Percentiles rank a stretch among this genome's conserved stretches.
These are phyloP conservation scores for Dissophora ornata DNA, from an alignment of 192 early-diverging fungal species.

Conservation along the genomic window DNA sequence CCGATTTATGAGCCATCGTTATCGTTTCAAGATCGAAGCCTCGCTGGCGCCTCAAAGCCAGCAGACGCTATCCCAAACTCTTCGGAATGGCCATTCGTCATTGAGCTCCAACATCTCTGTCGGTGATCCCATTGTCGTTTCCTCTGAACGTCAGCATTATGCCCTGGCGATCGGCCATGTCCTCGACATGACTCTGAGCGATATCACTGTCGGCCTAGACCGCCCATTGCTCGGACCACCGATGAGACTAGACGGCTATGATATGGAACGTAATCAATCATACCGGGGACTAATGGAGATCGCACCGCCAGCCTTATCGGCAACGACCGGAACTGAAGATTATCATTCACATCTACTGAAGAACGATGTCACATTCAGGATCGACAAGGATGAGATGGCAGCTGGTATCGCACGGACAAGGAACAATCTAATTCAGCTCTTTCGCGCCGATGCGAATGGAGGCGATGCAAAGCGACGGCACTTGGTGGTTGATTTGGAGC, in stretches of 20 bases:
- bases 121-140: conserved; percentile 87
- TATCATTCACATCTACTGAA: conserved; percentile 44
- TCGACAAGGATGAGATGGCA: conserved; percentile 89
- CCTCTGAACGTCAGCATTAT: conserved; percentile 76
- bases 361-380: conserved; percentile 65
- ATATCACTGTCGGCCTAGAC: conserved; percentile 69
- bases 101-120: conserved; percentile 64
- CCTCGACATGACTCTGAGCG: conserved; percentile 56
- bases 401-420: conserved; percentile 75
- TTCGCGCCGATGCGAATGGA: conserved; percentile 57
- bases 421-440: conserved; percentile 81
- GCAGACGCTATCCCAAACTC: conserved; percentile 29
- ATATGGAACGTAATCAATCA: conserved; percentile 67
- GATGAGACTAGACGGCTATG: conserved; percentile 63
- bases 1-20: conserved; percentile 21
- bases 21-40: conserved; percentile 23
- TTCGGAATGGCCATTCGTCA: conserved; percentile 32
- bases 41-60: conserved; percentile 1
- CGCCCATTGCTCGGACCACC: conserved; percentile 75
- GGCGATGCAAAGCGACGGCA: conserved; percentile 67
- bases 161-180: conserved; percentile 85
- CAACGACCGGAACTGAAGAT: not conserved
- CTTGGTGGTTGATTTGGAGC: conserved; percentile 83
- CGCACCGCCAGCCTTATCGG: not conserved
- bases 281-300: conserved; percentile 57